A percentile compares a stretch with the other conserved stretches of the same genome.
Evolutionary conservation across 164 flowering plant genomes (phyloP).

Genomic region (Macadamia tetraphylla): DNA sequence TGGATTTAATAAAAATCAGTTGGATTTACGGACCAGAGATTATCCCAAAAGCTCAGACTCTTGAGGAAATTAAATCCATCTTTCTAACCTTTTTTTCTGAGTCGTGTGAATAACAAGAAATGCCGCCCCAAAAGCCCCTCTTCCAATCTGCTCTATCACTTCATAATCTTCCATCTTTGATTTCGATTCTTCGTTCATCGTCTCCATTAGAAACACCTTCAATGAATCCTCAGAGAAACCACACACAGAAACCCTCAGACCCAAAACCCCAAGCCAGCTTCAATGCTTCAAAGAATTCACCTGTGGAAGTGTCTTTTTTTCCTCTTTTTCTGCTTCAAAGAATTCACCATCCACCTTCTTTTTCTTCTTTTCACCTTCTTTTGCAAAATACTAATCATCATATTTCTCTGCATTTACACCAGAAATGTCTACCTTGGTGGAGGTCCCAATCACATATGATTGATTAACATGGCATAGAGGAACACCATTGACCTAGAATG

Average conservation of each 20-base stretch:
- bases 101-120: constrained; percentile 61
- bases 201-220: constrained; percentile 36
- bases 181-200: constrained; percentile 23
- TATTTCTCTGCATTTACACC: too few species aligned
- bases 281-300: not conserved
- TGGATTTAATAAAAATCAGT: too few species aligned
- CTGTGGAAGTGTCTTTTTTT: not conserved
- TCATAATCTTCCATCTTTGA: constrained; percentile 73
- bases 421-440: too few species aligned
- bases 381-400: too few species aligned
- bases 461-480: too few species aligned
- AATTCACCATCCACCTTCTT: too few species aligned
- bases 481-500: too few species aligned
- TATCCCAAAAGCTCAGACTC: not conserved
- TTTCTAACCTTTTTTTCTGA: constrained; percentile 53
- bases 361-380: too few species aligned
- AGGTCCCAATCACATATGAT: too few species aligned
- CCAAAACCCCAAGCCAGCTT: not conserved
- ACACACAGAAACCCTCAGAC: too few species aligned
- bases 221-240: not conserved
- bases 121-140: constrained; percentile 77
- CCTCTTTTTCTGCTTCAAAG: too few species aligned
- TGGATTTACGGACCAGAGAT: too few species aligned
- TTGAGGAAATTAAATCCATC: not conserved
- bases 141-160: constrained; percentile 84